Conservation (phyloP, 2,329 filamentous ascomycete genomes). For the Parasarocladium wereldwijsianum region DNA sequence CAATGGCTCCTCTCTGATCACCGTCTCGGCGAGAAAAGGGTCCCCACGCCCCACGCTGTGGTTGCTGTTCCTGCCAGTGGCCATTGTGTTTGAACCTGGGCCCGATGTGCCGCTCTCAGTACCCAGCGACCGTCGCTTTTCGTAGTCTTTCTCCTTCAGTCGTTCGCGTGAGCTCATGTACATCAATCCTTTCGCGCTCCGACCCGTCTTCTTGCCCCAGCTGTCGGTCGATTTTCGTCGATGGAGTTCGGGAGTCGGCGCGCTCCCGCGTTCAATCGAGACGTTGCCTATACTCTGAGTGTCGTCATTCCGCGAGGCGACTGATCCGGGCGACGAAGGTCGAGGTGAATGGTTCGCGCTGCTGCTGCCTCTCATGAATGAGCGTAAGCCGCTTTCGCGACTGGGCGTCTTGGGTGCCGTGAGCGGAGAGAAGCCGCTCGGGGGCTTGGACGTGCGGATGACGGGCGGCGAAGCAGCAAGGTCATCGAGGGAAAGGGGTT, state of each 20-base stretch:
- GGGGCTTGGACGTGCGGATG: conserved; percentile 68
- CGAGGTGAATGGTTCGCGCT: conserved; percentile 24
- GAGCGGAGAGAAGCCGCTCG: conserved; percentile 57
- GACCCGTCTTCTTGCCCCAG: conserved; percentile 42
- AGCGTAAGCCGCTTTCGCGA: conserved; percentile 40
- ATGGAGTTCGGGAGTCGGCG: conserved; percentile 32
- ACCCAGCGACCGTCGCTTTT: conserved; percentile 37
- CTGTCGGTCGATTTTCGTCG: conserved; percentile 43
- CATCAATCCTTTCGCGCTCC: conserved; percentile 45
- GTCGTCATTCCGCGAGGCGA: conserved; percentile 40
- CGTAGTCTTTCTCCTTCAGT: conserved; percentile 45
- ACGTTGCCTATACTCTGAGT: conserved; percentile 48
- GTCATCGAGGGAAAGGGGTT: conserved; percentile 37
- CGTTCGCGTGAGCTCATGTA: conserved; percentile 62
- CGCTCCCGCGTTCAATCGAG: conserved; percentile 43
- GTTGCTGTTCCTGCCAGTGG: conserved; percentile 17
- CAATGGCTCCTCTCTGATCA: conserved; percentile 40
- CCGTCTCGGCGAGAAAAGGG: conserved; percentile 34
- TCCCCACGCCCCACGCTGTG: conserved; percentile 24
- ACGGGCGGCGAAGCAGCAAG: conserved; percentile 53
- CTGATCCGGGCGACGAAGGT: conserved; percentile 44
- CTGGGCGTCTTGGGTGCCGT: conserved; percentile 46
- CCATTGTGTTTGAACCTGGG: too few relatives aligned
- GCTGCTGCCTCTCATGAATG: conserved; percentile 37
- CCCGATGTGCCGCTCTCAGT: conserved; percentile 8